These are phyloP conservation scores for Powellomyces hirtus DNA, from an alignment of 192 early-diverging fungal genomes.

Conservation along the genomic window DNA sequence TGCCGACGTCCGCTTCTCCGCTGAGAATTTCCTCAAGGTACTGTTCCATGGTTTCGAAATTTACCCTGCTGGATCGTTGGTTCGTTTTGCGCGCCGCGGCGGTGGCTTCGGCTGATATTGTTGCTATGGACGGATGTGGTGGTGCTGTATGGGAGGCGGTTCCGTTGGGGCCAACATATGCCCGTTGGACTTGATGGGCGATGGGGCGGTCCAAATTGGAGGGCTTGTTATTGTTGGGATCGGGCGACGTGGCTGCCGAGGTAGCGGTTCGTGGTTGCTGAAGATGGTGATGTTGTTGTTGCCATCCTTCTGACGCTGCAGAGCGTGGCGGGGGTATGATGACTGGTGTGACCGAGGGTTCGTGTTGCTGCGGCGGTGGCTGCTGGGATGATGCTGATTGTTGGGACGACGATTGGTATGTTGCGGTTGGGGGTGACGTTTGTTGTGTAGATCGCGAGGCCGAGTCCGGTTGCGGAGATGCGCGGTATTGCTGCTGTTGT, in stretches of 20 bases:
- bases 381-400: too few species aligned
- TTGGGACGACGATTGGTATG: too few species aligned
- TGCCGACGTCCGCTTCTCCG: conserved; percentile 18
- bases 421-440: too few species aligned
- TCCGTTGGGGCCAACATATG: too few species aligned
- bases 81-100: too few species aligned
- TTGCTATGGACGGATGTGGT: too few species aligned
- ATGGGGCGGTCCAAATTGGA: too few species aligned
- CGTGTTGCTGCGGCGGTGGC: not conserved
- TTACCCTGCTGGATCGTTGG: not conserved
- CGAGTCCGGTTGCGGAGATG: not conserved
- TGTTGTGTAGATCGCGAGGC: too few species aligned
- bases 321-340: not conserved
- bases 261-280: not conserved
- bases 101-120: too few species aligned
- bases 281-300: not conserved
- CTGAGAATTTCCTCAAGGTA: conserved; percentile 38
- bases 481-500: not conserved
- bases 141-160: too few species aligned
- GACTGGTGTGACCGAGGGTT: not conserved
- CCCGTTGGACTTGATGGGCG: too few species aligned
- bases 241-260: not conserved
- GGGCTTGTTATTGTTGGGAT: not conserved
- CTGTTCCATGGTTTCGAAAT: conserved; percentile 39
- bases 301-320: not conserved